These are phyloP conservation scores for Escallonia herrerae DNA, from an alignment of 129 eudicot species.

Conservation along the genomic window DNA sequence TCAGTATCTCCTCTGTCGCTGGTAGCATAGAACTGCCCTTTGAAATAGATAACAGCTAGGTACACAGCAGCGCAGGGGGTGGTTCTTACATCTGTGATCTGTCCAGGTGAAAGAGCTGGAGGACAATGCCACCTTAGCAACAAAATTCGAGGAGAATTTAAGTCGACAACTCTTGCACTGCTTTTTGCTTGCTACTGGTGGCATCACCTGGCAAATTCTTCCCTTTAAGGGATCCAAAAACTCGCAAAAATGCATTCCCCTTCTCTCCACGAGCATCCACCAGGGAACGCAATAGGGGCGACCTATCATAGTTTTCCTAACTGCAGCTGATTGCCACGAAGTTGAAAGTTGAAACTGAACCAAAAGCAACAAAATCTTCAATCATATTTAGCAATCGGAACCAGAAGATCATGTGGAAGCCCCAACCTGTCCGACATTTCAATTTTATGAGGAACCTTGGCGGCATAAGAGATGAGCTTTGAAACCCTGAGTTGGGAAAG, in stretches of 20 bases:
- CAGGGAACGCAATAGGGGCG: conserved; percentile 1
- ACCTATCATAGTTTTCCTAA: background rate
- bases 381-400: background rate
- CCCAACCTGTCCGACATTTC: background rate
- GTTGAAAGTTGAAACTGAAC: background rate
- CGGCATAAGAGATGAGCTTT: no score
- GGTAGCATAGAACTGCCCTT: background rate
- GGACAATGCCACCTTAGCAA: background rate
- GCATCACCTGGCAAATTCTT: background rate
- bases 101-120: background rate
- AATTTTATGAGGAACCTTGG: no score
- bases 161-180: no score
- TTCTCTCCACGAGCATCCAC: conserved; percentile 1
- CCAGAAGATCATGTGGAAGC: conserved; percentile 1
- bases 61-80: background rate
- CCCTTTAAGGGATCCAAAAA: background rate
- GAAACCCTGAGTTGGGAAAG: no score
- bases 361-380: conserved; percentile 8
- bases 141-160: background rate
- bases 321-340: conserved; percentile 6
- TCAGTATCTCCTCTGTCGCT: background rate
- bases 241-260: background rate
- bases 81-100: no score
- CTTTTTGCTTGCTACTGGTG: background rate
- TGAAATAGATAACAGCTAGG: background rate